Evolutionary conservation across 129 eudicot genomes (phyloP).

Genomic region (Dittrichia graveolens): DNA sequence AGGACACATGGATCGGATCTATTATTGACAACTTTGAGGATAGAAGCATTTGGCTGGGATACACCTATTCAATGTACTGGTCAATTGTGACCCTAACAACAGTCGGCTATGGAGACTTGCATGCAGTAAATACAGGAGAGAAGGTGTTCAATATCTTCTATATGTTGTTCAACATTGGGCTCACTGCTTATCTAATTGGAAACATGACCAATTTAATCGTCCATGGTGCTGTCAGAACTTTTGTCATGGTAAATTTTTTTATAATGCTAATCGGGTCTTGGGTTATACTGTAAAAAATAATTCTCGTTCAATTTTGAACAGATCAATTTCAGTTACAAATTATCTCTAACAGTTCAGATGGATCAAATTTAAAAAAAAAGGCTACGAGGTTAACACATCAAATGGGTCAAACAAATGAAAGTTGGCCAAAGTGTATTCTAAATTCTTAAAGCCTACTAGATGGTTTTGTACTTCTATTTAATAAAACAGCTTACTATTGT

Average conservation of each 20-base stretch:
- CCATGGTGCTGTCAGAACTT: constrained; percentile 69
- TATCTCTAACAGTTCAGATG: background rate
- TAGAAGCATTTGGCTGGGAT: constrained; percentile 77
- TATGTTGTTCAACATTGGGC: constrained; percentile 93
- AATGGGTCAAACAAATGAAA: background rate
- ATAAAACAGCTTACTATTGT: too few species aligned
- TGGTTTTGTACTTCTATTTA: too few species aligned
- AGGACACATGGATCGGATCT: constrained; percentile 75
- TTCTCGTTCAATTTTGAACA: background rate
- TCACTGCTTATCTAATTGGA: constrained; percentile 75
- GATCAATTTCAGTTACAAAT: background rate
- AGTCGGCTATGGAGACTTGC: constrained; percentile 85
- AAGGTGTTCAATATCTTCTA: constrained; percentile 74
- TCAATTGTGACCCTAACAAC: constrained; percentile 85
- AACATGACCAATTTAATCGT: constrained; percentile 88
- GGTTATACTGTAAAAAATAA: background rate
- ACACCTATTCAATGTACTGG: constrained; percentile 83
- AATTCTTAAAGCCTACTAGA: background rate
- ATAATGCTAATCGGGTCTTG: background rate
- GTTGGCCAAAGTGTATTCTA: background rate
- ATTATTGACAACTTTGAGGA: constrained; percentile 45
- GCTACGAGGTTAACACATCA: too few species aligned
- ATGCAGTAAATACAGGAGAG: constrained; percentile 86
- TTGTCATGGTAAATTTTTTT: constrained; percentile 58
- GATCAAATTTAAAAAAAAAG: background rate